Evolutionary conservation across 2,329 filamentous ascomycete species (phyloP), one percentile per base, ranked within the genome.

Genomic region (Aspergillus sp.): DNA sequence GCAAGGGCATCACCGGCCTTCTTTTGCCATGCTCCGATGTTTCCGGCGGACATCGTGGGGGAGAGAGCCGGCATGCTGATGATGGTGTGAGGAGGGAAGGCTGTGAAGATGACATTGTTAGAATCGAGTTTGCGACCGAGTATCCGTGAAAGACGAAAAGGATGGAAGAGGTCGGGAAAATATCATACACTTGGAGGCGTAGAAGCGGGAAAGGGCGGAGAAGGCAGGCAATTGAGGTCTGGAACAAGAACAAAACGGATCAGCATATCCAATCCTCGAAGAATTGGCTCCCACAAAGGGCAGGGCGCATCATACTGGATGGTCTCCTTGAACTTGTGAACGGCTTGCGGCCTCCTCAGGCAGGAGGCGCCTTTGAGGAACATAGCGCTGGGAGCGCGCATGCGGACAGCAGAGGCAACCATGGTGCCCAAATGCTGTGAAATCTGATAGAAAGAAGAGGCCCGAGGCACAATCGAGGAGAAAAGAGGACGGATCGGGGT

Each of bases 41-140:
- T 96, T 73, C 94, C 94, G 58, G 89, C 82, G 59, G 89, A 92
- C 94, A 99, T 99, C 65, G 94, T 99, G 50, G 94, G 94, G 58
- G 94, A 99, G 68, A 99, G 83, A 54, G 94, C 94, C 61, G 94
- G 94, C 94, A 99, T 99, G 81, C 86, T 94, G 79, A 99, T 87
- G 75, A 99, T 81, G 64, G 89, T 93, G 80, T 99, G 94, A 64
- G 91, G 86, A 63, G 94, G 95, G 80, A 90, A 97, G 46, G 93
- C 95, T 94, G 80, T 58, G 61, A 51, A 20, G 60, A 61, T 55
- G 56, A 53, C n/a, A 55, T 50, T 42, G 55, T 64, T 45, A 65
- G 58, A 57, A 54, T 57, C 52, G 54, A 23, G 11, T 17, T 20
- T 19, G 40, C n/a, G 16, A 38, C 34, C 6, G 58, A 57, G 47